Evolutionary conservation across 1,284 basidiomycete species (phyloP).

Genomic region (Rhodotorula sp.): DNA sequence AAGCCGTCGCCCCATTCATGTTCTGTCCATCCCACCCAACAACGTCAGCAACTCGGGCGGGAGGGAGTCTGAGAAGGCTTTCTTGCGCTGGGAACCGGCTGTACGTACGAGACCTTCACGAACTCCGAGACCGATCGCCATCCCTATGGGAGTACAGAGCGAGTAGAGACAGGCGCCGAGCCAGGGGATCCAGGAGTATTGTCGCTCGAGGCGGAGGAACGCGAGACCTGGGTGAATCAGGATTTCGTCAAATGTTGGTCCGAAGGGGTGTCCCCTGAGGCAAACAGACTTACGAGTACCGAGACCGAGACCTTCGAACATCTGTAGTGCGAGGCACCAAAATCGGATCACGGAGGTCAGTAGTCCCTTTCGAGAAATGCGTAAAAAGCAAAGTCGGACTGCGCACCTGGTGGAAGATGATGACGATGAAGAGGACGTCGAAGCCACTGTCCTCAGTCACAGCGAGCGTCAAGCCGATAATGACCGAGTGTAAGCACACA

Average conservation of each 20-base stretch:
- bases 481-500: slow-evolving; percentile 63
- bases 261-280: background rate
- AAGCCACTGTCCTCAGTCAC: slow-evolving; percentile 67
- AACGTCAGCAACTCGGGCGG: too few relatives aligned
- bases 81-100: slow-evolving; percentile 9
- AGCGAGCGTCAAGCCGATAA: slow-evolving; percentile 70
- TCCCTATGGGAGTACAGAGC: slow-evolving; percentile 77
- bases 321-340: slow-evolving; percentile 38
- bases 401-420: slow-evolving; percentile 54
- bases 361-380: background rate
- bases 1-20: slow-evolving; percentile 61
- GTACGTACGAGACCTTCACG: slow-evolving; percentile 48
- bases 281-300: slow-evolving; percentile 56
- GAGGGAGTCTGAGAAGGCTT: slow-evolving; percentile 24
- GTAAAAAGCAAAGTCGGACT: slow-evolving; percentile 37
- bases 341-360: too few relatives aligned
- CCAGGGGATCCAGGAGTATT: slow-evolving; percentile 63
- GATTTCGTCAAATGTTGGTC: background rate
- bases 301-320: slow-evolving; percentile 85
- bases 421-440: slow-evolving; percentile 80
- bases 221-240: slow-evolving; percentile 56
- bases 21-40: slow-evolving; percentile 47
- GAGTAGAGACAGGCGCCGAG: slow-evolving; percentile 68
- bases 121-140: slow-evolving; percentile 80
- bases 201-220: slow-evolving; percentile 62